Conservation (phyloP, 805 yeast species). For the Suhomyces tanzawaensis region DNA sequence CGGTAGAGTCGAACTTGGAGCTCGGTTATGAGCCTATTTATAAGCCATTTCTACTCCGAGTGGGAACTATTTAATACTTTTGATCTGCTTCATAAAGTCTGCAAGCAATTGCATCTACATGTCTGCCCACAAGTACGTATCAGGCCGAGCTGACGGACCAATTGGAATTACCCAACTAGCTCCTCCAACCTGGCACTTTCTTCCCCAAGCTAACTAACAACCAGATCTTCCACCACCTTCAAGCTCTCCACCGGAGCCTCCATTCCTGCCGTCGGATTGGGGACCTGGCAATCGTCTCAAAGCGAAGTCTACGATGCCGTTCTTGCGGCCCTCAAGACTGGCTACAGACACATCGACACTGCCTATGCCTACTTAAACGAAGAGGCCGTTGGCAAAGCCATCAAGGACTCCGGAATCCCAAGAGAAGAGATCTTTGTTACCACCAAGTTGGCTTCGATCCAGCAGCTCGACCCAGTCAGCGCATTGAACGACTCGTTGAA, state of each 20-base stretch:
- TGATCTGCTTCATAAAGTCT: no score
- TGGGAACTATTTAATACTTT: no score
- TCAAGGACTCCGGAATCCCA: slow-evolving; percentile 56
- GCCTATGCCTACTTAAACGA: slow-evolving; percentile 70
- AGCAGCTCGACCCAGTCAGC: slow-evolving; percentile 47
- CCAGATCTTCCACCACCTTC: slow-evolving; percentile 2
- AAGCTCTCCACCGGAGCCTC: slow-evolving; percentile 9
- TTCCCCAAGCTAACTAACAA: background rate
- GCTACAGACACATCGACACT: slow-evolving; percentile 75
- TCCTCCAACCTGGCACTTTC: background rate
- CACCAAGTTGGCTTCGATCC: slow-evolving; percentile 62
- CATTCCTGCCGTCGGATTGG: slow-evolving; percentile 19
- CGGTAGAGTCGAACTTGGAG: no score
- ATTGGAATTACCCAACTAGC: no score
- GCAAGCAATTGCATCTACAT: no score
- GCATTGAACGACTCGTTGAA: slow-evolving; percentile 58
- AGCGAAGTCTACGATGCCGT: slow-evolving; percentile 12
- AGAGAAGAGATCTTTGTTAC: slow-evolving; percentile 66
- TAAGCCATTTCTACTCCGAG: no score
- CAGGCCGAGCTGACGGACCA: no score
- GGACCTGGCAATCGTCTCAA: slow-evolving; percentile 17
- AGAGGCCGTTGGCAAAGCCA: slow-evolving; percentile 54
- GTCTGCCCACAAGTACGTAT: background rate
- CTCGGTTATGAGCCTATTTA: no score
- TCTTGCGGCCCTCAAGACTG: slow-evolving; percentile 54